A percentile compares a stretch with the other conserved stretches of the same genome.
Conservation (phyloP, 1,284 basidiomycete species). For the Austroboletus novae-zelandiae region DNA sequence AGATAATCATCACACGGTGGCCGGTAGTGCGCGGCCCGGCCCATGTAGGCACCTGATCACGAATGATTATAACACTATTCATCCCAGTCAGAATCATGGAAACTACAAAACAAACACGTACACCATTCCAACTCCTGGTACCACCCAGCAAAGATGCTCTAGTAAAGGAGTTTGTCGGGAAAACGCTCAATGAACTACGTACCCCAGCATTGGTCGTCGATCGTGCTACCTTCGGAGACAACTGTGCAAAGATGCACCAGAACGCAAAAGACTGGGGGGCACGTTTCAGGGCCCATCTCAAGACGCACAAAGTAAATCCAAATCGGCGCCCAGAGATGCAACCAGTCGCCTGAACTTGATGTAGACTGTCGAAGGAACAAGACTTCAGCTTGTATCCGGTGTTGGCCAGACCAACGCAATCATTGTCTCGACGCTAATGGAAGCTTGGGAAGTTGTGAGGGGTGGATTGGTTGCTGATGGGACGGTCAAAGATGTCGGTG, state of each 20-base stretch:
- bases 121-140: constrained; percentile 43
- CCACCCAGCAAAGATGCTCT: constrained; percentile 54
- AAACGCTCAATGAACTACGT: constrained; percentile 55
- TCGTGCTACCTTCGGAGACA: constrained; percentile 62
- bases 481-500: constrained; percentile 71
- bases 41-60: constrained; percentile 6
- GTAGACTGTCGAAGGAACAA: constrained; percentile 72
- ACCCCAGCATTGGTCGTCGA: constrained; percentile 83
- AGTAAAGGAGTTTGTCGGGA: constrained; percentile 58
- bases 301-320: constrained; percentile 70
- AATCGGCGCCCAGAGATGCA: background rate
- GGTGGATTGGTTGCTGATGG: constrained; percentile 71
- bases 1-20: background rate
- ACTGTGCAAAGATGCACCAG: constrained; percentile 71
- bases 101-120: constrained; percentile 44
- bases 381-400: constrained; percentile 61
- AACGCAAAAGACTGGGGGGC: constrained; percentile 65
- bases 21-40: background rate
- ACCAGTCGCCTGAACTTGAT: constrained; percentile 6
- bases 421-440: constrained; percentile 78
- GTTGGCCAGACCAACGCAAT: constrained; percentile 56
- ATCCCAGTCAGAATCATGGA: constrained; percentile 17
- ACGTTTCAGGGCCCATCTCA: constrained; percentile 78
- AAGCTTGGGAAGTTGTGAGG: constrained; percentile 72
- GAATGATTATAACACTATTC: background rate